Base-by-base conservation (phyloP, 2,329 filamentous ascomycete species). In the Talaromyces funiculosus region DNA sequence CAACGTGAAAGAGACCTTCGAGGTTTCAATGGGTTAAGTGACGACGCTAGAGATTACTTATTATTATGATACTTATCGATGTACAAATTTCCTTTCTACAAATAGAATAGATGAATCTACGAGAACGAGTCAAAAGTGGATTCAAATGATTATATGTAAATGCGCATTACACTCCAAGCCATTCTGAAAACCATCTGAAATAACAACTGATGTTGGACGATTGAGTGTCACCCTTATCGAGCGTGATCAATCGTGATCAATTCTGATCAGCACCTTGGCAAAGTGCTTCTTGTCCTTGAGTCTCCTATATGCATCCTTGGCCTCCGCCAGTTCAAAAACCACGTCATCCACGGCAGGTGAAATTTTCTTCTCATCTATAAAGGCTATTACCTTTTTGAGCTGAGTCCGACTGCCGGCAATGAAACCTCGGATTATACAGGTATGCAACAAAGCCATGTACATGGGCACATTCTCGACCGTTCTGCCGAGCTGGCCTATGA, bases 341-440 rank as follows among this genome's bases (percentile, higher is more conserved):
- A 68, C 63, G 18, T 75, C 72, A 7, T 77, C 67, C 0, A 73
- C 73, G 6, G 72, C 35, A 20, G 57, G 49, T 12, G 33, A 74
- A 61, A 40, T 60, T 5, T 61, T 58, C 20, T 67, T 67, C 9
- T 51, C 62, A 7, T 54, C 67, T 42, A 78, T 65, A 53, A 73
- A 74, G 0, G 64, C 61, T 1, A 72, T 66, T 2, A 68, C 62
- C 7, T 78, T 71, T 62, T 77, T 68, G 16, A 77, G 63, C 53
- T 72, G 65, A 59, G 74, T 67, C 59, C 67, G 74, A 9, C 71
- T 73, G 0, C 75, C 75, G 16, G 68, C 67, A 35, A 67, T 64
- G 40, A 77, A 69, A 0, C 76, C 76, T 5, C 75, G 69, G 2
- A 78, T 64, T 22, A 73, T 59, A 22, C 67, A 69, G 18, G 63